phyloP scores from a whole-genome alignment of 2,329 filamentous ascomycete species.

The Akanthomyces lecanii region DNA sequence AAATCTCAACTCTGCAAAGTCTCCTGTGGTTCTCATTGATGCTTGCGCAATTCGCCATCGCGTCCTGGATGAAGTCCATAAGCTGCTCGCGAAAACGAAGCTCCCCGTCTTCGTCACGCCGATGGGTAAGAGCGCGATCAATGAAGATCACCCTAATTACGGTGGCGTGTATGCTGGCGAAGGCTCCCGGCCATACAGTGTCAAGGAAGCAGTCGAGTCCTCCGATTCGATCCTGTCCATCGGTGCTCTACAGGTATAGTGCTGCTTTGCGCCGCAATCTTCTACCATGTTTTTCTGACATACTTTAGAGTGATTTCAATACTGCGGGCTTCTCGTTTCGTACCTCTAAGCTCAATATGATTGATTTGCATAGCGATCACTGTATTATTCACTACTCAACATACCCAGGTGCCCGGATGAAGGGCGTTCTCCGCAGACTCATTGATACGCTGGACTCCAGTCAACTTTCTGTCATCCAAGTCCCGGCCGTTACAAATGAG shows the following conservation, averaged over 20 bases:
- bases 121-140: conserved; percentile 82
- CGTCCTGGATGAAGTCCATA: conserved; percentile 67
- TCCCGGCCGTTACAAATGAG: conserved; percentile 52
- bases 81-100: conserved; percentile 66
- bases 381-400: conserved; percentile 73
- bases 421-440: conserved; percentile 70
- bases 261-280: not conserved
- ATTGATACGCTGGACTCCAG: conserved; percentile 54
- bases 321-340: conserved; percentile 78
- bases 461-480: conserved; percentile 52
- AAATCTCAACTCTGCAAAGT: conserved; percentile 67
- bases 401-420: conserved; percentile 74
- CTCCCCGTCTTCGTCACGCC: conserved; percentile 83
- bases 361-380: conserved; percentile 74
- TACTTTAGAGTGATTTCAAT: conserved; percentile 67
- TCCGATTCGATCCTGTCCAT: conserved; percentile 69
- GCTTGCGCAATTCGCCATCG: conserved; percentile 76
- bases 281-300: not conserved
- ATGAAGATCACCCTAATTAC: conserved; percentile 71
- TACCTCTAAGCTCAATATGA: conserved; percentile 70
- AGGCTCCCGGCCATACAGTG: conserved; percentile 61
- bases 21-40: conserved; percentile 76
- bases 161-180: conserved; percentile 83
- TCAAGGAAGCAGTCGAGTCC: conserved; percentile 60
- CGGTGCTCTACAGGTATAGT: conserved; percentile 53